A percentile compares a stretch with the other conserved stretches of the same genome.
Conservation (phyloP, 2,329 filamentous ascomycete genomes). For the Trichoderma citrinoviride region DNA sequence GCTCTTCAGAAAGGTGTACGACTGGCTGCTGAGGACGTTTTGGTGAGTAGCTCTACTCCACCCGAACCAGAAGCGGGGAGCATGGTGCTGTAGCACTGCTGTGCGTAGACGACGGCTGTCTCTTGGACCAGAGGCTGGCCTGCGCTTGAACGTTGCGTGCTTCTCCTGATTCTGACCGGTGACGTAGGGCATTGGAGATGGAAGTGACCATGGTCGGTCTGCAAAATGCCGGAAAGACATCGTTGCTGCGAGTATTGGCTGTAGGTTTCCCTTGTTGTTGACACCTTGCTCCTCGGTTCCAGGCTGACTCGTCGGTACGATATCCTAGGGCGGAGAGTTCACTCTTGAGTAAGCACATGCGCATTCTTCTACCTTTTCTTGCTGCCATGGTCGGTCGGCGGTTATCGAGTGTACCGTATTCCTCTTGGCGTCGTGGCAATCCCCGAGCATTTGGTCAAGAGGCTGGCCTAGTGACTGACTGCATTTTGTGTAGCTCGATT, state of each 20-base stretch:
- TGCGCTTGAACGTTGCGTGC: slow-evolving; percentile 17
- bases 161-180: slow-evolving; percentile 16
- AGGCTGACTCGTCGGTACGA: slow-evolving; percentile 20
- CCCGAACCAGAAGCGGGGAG: slow-evolving; percentile 1
- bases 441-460: neutral
- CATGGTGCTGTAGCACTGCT: neutral
- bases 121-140: neutral
- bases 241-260: slow-evolving; percentile 85
- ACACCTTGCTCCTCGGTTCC: slow-evolving; percentile 22
- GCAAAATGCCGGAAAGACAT: slow-evolving; percentile 98
- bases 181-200: slow-evolving; percentile 90
- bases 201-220: slow-evolving; percentile 98
- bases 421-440: neutral
- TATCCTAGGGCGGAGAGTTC: slow-evolving; percentile 87
- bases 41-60: slow-evolving; percentile 61
- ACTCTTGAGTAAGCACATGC: slow-evolving; percentile 81
- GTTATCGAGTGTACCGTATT: neutral
- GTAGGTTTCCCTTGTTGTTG: slow-evolving; percentile 56
- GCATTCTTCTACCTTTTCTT: slow-evolving; percentile 22
- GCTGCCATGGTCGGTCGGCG: neutral
- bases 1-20: slow-evolving; percentile 91
- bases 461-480: slow-evolving; percentile 36
- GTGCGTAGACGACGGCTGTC: neutral
- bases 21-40: slow-evolving; percentile 96
- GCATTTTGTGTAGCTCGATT: slow-evolving; percentile 70